phyloP scores from a whole-genome alignment of 1,284 basidiomycete genomes.

The Leccinum insolens region DNA sequence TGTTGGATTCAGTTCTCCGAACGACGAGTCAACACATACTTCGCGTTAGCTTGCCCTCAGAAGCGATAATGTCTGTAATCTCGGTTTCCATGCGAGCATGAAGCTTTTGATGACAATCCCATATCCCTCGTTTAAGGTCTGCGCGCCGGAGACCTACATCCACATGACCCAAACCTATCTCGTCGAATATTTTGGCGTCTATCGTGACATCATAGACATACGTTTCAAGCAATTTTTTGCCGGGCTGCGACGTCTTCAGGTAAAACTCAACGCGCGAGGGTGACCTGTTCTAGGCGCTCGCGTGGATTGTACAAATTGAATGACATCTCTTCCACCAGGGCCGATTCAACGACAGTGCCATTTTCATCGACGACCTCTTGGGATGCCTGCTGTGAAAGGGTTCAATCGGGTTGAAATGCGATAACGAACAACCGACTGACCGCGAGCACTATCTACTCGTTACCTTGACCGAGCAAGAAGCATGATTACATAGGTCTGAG shows the following conservation, averaged over 20 bases:
- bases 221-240: slow-evolving; percentile 81
- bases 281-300: slow-evolving; percentile 64
- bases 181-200: slow-evolving; percentile 61
- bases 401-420: neutral
- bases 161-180: slow-evolving; percentile 55
- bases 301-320: slow-evolving; percentile 76
- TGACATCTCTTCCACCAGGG: slow-evolving; percentile 50
- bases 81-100: slow-evolving; percentile 56
- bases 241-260: slow-evolving; percentile 71
- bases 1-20: neutral
- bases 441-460: slow-evolving; percentile 8
- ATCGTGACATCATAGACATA: slow-evolving; percentile 87
- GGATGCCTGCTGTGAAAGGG: slow-evolving; percentile 16
- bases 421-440: slow-evolving; percentile 18
- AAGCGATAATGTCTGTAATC: slow-evolving; percentile 50
- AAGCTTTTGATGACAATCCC: slow-evolving; percentile 81
- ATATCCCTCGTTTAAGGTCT: slow-evolving; percentile 83
- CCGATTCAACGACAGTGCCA: slow-evolving; percentile 13
- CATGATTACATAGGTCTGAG: no score
- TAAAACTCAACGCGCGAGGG: slow-evolving; percentile 64
- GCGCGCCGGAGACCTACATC: slow-evolving; percentile 51
- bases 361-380: slow-evolving; percentile 27
- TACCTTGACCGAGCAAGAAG: no score
- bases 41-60: slow-evolving; percentile 38
- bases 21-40: slow-evolving; percentile 15